These are phyloP conservation scores for Physcomitrellopsis africana DNA, from an alignment of 225 moss, liverwort and hornwort genomes.

Conservation along the genomic window DNA sequence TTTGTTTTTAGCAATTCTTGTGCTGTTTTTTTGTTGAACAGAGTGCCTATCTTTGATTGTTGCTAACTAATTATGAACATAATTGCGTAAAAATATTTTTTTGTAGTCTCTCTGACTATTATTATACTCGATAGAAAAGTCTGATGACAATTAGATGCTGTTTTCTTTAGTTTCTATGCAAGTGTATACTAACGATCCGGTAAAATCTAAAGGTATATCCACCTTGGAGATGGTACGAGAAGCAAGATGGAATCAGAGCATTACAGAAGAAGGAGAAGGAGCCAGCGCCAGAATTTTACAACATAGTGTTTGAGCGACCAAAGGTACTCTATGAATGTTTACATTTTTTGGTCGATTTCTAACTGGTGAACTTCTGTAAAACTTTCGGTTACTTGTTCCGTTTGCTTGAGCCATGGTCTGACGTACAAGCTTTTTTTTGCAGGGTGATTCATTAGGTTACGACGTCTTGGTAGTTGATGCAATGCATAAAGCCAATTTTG, in stretches of 20 bases:
- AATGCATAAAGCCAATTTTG: constrained; percentile 99
- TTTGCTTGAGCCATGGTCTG: constrained; percentile 20
- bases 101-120: not conserved
- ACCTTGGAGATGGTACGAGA: constrained; percentile 99
- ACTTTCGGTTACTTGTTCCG: not conserved
- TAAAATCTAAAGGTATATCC: constrained; percentile 77
- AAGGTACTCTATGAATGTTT: constrained; percentile 60
- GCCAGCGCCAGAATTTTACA: constrained; percentile 97
- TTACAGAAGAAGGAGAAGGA: constrained; percentile 98
- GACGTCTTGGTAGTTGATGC: constrained; percentile 98
- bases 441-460: constrained; percentile 97
- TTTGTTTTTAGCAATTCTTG: no score
- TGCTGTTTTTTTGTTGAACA: no score
- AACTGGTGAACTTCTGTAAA: no score
- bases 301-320: constrained; percentile 95
- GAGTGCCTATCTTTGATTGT: no score
- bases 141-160: constrained; percentile 10
- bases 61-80: no score
- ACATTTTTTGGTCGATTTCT: constrained; percentile 19
- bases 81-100: not conserved
- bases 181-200: constrained; percentile 16
- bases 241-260: constrained; percentile 96
- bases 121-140: constrained; percentile 1
- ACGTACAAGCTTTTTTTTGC: constrained; percentile 38
- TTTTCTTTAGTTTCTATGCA: constrained; percentile 20